phyloP scores from a whole-genome alignment of 2,329 filamentous ascomycete species.

The Leptographium lundbergii region DNA sequence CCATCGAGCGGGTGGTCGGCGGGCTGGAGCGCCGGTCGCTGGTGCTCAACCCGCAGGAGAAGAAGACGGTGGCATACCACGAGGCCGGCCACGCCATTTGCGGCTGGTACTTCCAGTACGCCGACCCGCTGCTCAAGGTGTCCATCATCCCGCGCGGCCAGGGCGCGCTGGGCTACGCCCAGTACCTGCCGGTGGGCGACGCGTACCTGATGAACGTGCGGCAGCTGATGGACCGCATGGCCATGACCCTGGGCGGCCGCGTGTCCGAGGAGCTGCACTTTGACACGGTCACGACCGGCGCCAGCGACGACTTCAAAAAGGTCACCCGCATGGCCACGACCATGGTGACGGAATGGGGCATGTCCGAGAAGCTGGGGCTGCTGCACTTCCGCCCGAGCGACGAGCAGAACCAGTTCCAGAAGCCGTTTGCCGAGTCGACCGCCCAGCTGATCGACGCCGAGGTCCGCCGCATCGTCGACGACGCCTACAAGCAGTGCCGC shows the following conservation, averaged over 20 bases:
- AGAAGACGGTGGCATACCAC: conserved; percentile 44
- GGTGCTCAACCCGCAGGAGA: conserved; percentile 85
- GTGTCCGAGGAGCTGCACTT: conserved; percentile 96
- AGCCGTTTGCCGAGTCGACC: conserved; percentile 92
- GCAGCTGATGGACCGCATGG: conserved; percentile 98
- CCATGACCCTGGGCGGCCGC: conserved; percentile 93
- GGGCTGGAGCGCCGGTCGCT: conserved; percentile 96
- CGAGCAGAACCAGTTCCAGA: conserved; percentile 62
- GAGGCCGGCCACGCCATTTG: conserved; percentile 97
- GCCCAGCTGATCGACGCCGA: conserved; percentile 85
- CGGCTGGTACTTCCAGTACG: conserved; percentile 92
- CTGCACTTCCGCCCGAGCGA: conserved; percentile 73
- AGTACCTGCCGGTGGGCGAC: conserved; percentile 86
- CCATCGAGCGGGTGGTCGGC: conserved; percentile 93
- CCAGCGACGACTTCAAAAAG: conserved; percentile 96
- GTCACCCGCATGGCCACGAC: conserved; percentile 89
- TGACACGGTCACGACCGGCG: conserved; percentile 87
- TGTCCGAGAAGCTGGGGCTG: conserved; percentile 88
- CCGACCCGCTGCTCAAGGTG: conserved; percentile 95
- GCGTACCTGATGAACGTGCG: conserved; percentile 92
- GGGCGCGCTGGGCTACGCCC: conserved; percentile 87
- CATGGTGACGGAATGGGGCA: conserved; percentile 99
- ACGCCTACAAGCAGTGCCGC: conserved; percentile 84
- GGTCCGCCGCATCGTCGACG: conserved; percentile 80
- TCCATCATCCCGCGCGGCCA: conserved; percentile 96